These are phyloP conservation scores for Tylopilus intermedius DNA, from an alignment of 768 basidiomycete genomes.

Conservation along the genomic window DNA sequence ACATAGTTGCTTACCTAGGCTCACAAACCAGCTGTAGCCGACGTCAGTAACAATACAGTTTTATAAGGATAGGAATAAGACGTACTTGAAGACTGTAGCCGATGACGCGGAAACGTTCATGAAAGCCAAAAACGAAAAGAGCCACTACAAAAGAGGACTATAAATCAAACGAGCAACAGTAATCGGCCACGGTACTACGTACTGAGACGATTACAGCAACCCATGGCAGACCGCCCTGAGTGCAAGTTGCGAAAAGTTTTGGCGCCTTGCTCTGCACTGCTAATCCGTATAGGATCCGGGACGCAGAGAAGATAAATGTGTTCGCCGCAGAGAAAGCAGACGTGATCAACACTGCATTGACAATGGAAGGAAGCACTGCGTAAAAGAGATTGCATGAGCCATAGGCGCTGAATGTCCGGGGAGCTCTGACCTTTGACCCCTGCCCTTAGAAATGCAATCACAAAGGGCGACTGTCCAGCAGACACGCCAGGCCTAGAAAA, in stretches of 20 bases:
- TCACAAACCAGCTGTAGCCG: conserved; percentile 59
- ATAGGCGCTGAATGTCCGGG: not conserved
- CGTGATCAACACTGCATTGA: conserved; percentile 71
- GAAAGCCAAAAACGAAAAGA: conserved; percentile 52
- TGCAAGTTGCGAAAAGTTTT: conserved; percentile 42
- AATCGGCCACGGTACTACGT: not conserved
- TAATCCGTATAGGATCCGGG: conserved; percentile 40
- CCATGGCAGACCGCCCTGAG: conserved; percentile 47
- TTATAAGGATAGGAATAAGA: not conserved
- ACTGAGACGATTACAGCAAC: conserved; percentile 30
- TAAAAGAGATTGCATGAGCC: not conserved
- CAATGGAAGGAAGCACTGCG: conserved; percentile 57
- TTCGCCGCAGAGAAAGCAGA: conserved; percentile 73
- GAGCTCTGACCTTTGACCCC: conserved; percentile 53
- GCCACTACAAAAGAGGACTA: conserved; percentile 19
- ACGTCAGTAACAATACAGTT: conserved; percentile 18
- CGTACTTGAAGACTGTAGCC: conserved; percentile 33
- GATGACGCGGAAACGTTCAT: conserved; percentile 60
- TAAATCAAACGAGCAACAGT: conserved; percentile 10
- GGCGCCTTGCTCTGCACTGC: conserved; percentile 51
- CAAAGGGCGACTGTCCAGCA: conserved; percentile 80
- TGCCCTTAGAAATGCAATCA: conserved; percentile 70
- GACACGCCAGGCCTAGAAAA: conserved; percentile 7
- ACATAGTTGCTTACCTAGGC: conserved; percentile 38
- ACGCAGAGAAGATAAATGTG: conserved; percentile 37